Evolutionary conservation across 257 asterid species (phyloP), one percentile per base, ranked within the genome.

Genomic region (Paraleonurus japonicus): DNA sequence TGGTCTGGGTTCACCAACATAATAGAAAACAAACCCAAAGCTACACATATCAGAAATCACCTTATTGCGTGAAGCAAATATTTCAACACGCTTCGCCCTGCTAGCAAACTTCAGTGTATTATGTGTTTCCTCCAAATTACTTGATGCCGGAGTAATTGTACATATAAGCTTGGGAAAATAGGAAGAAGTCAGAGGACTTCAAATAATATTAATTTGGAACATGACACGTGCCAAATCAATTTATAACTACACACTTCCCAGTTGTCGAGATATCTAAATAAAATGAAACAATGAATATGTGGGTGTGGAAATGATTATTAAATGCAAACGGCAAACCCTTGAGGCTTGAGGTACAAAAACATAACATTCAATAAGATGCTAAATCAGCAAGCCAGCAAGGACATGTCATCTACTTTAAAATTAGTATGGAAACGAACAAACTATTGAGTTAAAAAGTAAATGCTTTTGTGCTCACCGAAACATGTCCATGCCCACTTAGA

Each of bases 71-170:
- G 97, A 92, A 28, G 99, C 99, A 80, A 70, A 79, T 65, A 95
- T 95, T 74, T 92, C 99, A 10, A 95, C 98, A 55, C 87, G 88
- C 82, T 95, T 95, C 19, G 99, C 98, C 81, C 99, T 85, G 91
- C 96, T 95, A 67, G 99, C 99, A 78, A 95, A 95, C 76, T 95
- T 92, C 80, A 95, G 83, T 15, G 99, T 95, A 83, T 95, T 95
- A 77, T 95, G 98, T 41, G 99, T 92, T 81, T 95, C 99, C 87
- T 95, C 99, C 85, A 85, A 72, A 86, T 90, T 92, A 82, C 99
- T 95, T 65, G 99, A 89, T 70, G 99, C 99, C 48, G 99, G 99
- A 69, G 99, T 95, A 61, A 95, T 85, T 4, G 99, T 95, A 71
- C 98, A 95, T 79, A 95, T 88, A 75, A 95, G 97, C 99, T 95